Percentiles rank a stretch among this genome's conserved stretches.
Conservation (phyloP, 169 alveolate species). For the Miamiensis avidus region DNA sequence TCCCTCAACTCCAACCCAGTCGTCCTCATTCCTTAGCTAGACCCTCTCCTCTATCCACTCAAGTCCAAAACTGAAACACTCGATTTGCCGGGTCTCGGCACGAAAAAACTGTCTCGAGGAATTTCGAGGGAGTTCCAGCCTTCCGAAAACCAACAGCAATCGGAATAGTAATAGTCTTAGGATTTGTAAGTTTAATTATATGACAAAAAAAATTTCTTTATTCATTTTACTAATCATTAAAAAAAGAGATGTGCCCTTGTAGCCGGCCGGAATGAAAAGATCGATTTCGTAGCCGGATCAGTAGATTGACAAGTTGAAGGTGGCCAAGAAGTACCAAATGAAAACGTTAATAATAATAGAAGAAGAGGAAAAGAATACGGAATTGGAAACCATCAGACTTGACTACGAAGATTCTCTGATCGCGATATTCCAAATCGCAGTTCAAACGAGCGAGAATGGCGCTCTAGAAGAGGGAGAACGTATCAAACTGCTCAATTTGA, state of each 20-base stretch:
- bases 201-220: too few species aligned
- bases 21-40: neutral
- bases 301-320: neutral
- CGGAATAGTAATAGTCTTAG: neutral
- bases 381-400: neutral
- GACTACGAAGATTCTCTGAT: neutral
- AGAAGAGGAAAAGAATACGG: neutral
- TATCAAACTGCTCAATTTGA: neutral
- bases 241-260: neutral
- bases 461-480: neutral
- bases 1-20: neutral
- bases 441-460: neutral
- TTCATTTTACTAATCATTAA: too few species aligned
- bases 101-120: neutral
- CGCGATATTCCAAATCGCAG: neutral
- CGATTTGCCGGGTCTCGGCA: neutral
- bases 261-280: neutral
- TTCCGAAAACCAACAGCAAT: neutral
- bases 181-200: too few species aligned
- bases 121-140: neutral
- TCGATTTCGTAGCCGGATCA: neutral
- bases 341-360: neutral
- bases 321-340: neutral
- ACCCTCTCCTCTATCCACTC: neutral
- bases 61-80: neutral